These are phyloP conservation scores for Penicillium sp. DNA, from an alignment of 2,329 filamentous ascomycete genomes.

Conservation along the genomic window DNA sequence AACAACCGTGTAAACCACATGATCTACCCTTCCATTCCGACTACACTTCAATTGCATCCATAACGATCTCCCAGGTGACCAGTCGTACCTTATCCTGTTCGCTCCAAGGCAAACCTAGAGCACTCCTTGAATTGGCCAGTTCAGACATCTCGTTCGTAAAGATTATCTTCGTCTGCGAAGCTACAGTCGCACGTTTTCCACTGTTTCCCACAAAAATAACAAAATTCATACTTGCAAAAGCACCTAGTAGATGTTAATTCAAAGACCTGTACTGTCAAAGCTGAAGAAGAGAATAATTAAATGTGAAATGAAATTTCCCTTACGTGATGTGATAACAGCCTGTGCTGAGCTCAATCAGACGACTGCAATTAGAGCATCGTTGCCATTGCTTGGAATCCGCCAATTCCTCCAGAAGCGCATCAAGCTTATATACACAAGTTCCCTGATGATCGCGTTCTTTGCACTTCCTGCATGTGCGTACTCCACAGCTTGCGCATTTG, in stretches of 20 bases:
- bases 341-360: conserved; percentile 3
- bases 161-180: background rate
- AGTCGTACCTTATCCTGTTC: background rate
- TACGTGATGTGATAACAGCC: conserved; percentile 8
- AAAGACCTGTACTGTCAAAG: background rate
- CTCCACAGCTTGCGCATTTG: conserved; percentile 2
- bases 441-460: background rate
- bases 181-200: background rate
- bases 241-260: background rate
- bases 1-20: background rate
- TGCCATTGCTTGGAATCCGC: conserved; percentile 1
- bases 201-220: background rate
- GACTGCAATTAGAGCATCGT: conserved; percentile 2
- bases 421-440: background rate
- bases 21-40: background rate
- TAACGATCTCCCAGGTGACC: background rate
- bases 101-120: background rate
- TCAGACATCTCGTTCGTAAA: background rate
- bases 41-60: background rate
- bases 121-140: background rate
- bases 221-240: conserved; percentile 1
- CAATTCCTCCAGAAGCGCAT: conserved; percentile 1
- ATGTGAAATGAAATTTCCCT: background rate
- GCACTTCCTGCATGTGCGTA: conserved; percentile 2
- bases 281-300: background rate